Percentiles rank a stretch among this genome's conserved stretches.
Evolutionary conservation across 352 stramenopile genomes (phyloP).

Genomic region (Phytopythium kandeliae): DNA sequence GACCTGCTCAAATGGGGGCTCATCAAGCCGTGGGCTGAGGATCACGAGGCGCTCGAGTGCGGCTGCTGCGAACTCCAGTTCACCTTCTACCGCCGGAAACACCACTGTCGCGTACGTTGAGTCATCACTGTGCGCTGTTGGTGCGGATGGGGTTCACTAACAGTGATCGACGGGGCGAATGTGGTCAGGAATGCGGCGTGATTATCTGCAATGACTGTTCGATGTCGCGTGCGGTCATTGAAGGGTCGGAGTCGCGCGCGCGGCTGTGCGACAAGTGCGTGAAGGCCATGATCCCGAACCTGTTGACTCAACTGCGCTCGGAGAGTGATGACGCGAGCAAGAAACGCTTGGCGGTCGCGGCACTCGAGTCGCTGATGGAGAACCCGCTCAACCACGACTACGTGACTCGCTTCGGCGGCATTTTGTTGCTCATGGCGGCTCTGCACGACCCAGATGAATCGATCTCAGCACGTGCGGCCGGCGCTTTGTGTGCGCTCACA

Average conservation of each 20-base stretch:
- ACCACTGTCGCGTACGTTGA: slow-evolving; percentile 71
- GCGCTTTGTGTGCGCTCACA: slow-evolving; percentile 73
- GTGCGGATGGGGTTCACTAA: neutral
- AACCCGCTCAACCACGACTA: slow-evolving; percentile 84
- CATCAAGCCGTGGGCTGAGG: slow-evolving; percentile 87
- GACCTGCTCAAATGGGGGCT: slow-evolving; percentile 82
- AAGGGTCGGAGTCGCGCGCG: slow-evolving; percentile 71
- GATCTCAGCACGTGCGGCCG: slow-evolving; percentile 68
- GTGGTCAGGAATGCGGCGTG: slow-evolving; percentile 69
- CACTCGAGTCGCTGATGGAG: slow-evolving; percentile 80
- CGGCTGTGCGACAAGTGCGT: slow-evolving; percentile 83
- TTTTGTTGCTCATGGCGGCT: slow-evolving; percentile 59
- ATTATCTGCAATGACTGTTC: slow-evolving; percentile 87
- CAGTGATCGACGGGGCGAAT: neutral
- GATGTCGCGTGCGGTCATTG: slow-evolving; percentile 78
- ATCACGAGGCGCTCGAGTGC: slow-evolving; percentile 71
- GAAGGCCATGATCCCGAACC: slow-evolving; percentile 65
- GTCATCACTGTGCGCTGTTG: too few relatives aligned
- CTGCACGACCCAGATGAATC: slow-evolving; percentile 63
- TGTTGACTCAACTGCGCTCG: slow-evolving; percentile 56
- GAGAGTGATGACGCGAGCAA: slow-evolving; percentile 39
- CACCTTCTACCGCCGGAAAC: slow-evolving; percentile 76
- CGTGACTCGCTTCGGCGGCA: slow-evolving; percentile 67
- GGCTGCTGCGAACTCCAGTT: slow-evolving; percentile 74
- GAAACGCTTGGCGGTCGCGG: slow-evolving; percentile 66